Percentiles rank a stretch among this genome's conserved stretches.
These are phyloP conservation scores for Adiantum capillusveneris DNA, from an alignment of 75 land plant genomes.

Conservation along the genomic window DNA sequence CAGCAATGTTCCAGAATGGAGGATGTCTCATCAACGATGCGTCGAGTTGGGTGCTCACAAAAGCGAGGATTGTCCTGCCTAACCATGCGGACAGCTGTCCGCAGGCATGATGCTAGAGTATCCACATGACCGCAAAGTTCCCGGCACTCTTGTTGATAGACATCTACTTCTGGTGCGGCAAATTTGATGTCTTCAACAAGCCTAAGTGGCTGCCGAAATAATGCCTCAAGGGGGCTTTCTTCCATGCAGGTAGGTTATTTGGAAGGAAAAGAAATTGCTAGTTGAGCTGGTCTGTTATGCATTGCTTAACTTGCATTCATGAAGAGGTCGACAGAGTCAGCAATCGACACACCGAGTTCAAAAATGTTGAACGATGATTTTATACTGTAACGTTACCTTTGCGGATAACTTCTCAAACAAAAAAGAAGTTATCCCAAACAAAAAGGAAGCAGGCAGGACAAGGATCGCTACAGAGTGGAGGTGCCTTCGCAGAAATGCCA, in stretches of 20 bases:
- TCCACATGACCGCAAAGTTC: constrained; percentile 1
- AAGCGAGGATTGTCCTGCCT: not conserved
- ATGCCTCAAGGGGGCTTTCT: not conserved
- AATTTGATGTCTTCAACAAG: not conserved
- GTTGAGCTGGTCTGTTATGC: not conserved
- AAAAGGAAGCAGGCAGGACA: too few relatives aligned
- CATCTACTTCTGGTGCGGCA: constrained; percentile 8
- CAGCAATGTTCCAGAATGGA: not conserved
- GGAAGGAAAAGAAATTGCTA: not conserved
- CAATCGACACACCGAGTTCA: too few relatives aligned
- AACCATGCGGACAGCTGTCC: not conserved
- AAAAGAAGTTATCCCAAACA: too few relatives aligned
- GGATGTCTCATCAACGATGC: constrained; percentile 4
- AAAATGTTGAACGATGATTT: too few relatives aligned
- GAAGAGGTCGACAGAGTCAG: too few relatives aligned
- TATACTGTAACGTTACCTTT: too few relatives aligned
- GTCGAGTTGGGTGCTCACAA: constrained; percentile 8
- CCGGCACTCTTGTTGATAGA: constrained; percentile 5
- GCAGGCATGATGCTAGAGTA: not conserved
- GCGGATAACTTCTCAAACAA: too few relatives aligned
- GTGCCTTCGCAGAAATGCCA: too few relatives aligned
- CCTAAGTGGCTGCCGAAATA: not conserved
- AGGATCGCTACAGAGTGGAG: too few relatives aligned
- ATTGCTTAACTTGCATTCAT: too few relatives aligned
- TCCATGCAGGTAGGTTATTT: not conserved